A percentile compares a stretch with the other conserved stretches of the same genome.
Evolutionary conservation across 805 yeast genomes (phyloP).

Genomic region (Metschnikowia proteae): DNA sequence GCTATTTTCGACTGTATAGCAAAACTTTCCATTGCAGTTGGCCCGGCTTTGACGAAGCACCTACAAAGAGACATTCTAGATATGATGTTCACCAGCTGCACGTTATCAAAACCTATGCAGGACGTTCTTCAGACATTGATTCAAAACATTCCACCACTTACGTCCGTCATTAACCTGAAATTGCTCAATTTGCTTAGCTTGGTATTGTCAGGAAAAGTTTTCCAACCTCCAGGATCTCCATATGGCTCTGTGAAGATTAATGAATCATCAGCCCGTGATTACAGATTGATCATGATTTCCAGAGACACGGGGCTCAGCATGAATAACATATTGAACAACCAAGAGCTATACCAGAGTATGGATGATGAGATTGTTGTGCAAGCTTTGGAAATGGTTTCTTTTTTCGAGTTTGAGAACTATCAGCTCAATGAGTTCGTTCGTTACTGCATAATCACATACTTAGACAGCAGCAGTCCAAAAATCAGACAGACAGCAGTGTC

Average conservation of each 20-base stretch:
- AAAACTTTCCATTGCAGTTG: conserved; percentile 81
- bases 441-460: conserved; percentile 75
- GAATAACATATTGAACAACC: conserved; percentile 29
- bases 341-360: conserved; percentile 29
- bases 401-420: conserved; percentile 69
- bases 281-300: conserved; percentile 67
- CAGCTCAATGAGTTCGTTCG: conserved; percentile 86
- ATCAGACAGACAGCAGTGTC: conserved; percentile 83
- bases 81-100: conserved; percentile 68
- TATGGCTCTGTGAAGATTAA: conserved; percentile 57
- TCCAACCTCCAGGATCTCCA: conserved; percentile 84
- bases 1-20: conserved; percentile 88
- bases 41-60: conserved; percentile 89
- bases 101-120: conserved; percentile 80
- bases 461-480: conserved; percentile 73
- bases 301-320: conserved; percentile 57
- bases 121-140: conserved; percentile 66
- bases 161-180: conserved; percentile 65
- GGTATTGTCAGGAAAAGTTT: conserved; percentile 76
- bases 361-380: conserved; percentile 59
- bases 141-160: conserved; percentile 74
- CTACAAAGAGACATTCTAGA: conserved; percentile 77
- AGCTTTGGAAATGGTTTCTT: conserved; percentile 72
- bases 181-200: conserved; percentile 67
- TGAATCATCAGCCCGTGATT: conserved; percentile 65